Conservation (phyloP, 257 asterid species). For the Capsicum baccatum region DNA sequence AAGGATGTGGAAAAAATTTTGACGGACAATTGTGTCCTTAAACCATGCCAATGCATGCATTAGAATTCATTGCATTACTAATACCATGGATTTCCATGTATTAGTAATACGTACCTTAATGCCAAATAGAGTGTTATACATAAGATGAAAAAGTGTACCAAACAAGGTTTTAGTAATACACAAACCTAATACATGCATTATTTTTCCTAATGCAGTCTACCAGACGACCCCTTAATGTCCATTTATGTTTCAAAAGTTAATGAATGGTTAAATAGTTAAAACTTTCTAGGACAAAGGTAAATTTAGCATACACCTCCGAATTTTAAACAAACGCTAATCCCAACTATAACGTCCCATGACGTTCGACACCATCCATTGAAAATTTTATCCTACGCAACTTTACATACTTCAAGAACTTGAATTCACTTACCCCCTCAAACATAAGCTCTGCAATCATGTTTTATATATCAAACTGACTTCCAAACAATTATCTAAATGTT, state of each 20-base stretch:
- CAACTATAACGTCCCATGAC: not conserved
- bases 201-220: no score
- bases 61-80: no score
- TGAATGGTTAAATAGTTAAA: not conserved
- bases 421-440: not conserved
- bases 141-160: no score
- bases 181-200: no score
- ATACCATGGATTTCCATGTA: no score
- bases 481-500: not conserved
- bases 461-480: not conserved
- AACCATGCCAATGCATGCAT: no score
- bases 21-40: no score
- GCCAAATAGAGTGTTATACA: no score
- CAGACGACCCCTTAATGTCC: not conserved
- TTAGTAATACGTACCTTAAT: no score
- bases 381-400: not conserved
- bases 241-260: not conserved
- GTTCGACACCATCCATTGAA: not conserved
- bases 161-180: no score
- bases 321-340: not conserved
- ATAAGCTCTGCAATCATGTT: not conserved
- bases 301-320: not conserved
- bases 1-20: no score
- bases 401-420: slow-evolving; percentile 10
- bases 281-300: not conserved